Evolutionary conservation across 805 yeast genomes (phyloP), one percentile per base, ranked within the genome.

Genomic region (Scheffersomyces coipomensis): DNA sequence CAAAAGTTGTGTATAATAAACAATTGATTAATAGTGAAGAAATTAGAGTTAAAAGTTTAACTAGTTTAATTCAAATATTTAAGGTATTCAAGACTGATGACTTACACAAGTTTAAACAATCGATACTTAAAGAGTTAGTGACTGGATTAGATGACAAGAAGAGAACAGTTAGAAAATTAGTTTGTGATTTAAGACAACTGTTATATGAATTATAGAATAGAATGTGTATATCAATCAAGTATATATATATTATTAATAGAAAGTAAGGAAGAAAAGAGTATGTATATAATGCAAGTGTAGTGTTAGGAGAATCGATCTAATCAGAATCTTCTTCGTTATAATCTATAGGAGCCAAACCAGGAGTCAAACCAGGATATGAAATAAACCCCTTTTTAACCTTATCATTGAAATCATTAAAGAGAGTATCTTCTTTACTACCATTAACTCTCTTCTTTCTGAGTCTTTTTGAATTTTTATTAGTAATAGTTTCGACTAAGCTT

Each of bases 311-410:
- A 21, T n/a, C n/a, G n/a, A n/a, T n/a, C 27, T 41, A 47, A 18
- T 53, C 57, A 5, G 55, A 53, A 31, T 58, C 64, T 6, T 55
- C 48, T 22, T 78, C 81, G 48, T 79, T 83, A 32, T 77, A 74
- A 25, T 81, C 90, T 18, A 86, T 89, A 23, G 93, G 93, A 1
- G 93, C 95, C 60, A 86, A 72, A 45, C 95, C 95, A 1, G 93
- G 95, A 0, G 95, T 86, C 39, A 86, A 68, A 19, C 93, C 91
- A 29, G 86, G 76, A 44, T 64, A 62, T 3, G 76, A 59, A 45
- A 73, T 60, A 26, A 56, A 50, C 16, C 79, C 79, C 36, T 64
- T 61, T 40, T 68, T 58, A 37, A 74, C 57, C 52, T 71, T 73
- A 22, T 63, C 58, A 35, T 67, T 60, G 17, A 43, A 39, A 38